phyloP scores from a whole-genome alignment of 495 filamentous ascomycete genomes.

The Xylaria venustula region DNA sequence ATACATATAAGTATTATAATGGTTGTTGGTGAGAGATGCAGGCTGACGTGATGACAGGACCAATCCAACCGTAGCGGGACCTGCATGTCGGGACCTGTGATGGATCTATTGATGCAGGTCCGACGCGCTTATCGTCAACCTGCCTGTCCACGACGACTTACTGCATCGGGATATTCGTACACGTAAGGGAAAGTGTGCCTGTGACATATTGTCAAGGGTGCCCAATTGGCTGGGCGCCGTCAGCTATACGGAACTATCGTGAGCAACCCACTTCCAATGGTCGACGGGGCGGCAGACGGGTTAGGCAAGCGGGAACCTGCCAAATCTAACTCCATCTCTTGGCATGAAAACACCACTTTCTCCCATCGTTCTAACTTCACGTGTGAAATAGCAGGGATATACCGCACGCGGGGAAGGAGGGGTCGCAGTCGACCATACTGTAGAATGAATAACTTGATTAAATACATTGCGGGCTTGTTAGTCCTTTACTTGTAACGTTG shows the following conservation, averaged over 20 bases:
- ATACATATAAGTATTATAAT: not conserved
- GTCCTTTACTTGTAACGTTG: slow-evolving; percentile 5
- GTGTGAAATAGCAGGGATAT: not conserved
- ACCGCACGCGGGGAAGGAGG: not conserved
- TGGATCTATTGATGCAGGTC: slow-evolving; percentile 3
- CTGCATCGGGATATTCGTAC: not conserved
- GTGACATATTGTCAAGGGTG: not conserved
- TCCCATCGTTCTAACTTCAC: not conserved
- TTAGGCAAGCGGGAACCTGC: not conserved
- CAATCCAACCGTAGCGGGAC: not conserved
- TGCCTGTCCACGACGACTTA: not conserved
- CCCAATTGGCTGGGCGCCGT: not conserved
- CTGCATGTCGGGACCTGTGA: not conserved
- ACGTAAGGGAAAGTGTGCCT: not conserved
- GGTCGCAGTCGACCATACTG: not conserved
- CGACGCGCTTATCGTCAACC: not conserved
- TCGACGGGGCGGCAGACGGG: not conserved
- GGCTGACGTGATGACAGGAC: slow-evolving; percentile 3
- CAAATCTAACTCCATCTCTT: not conserved
- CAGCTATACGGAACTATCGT: not conserved
- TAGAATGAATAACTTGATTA: not conserved
- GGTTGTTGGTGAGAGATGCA: not conserved
- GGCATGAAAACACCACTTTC: not conserved
- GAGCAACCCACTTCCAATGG: slow-evolving; percentile 9
- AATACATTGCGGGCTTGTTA: not conserved